These are phyloP conservation scores for Grigorovia transvaalensis DNA, from an alignment of 805 yeast genomes.

Conservation along the genomic window DNA sequence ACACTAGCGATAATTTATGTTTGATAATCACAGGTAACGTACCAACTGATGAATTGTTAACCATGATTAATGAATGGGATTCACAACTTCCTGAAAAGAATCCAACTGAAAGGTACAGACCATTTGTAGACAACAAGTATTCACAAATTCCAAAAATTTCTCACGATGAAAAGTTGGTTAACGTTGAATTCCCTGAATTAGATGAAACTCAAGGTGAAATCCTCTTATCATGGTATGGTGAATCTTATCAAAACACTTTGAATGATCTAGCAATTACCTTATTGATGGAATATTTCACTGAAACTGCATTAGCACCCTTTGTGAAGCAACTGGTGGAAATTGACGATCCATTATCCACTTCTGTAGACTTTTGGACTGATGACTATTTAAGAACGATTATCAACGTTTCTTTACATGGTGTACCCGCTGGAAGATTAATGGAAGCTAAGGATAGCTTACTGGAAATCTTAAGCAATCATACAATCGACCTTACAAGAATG, in stretches of 20 bases:
- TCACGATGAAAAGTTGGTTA: slow-evolving; percentile 35
- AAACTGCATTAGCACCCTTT: slow-evolving; percentile 66
- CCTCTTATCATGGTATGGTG: slow-evolving; percentile 73
- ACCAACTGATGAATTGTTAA: slow-evolving; percentile 61
- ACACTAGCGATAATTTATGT: slow-evolving; percentile 77
- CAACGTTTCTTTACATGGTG: slow-evolving; percentile 50
- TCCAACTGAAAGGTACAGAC: slow-evolving; percentile 37
- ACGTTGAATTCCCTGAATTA: slow-evolving; percentile 74
- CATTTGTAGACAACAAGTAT: slow-evolving; percentile 58
- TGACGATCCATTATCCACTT: slow-evolving; percentile 71
- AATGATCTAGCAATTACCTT: slow-evolving; percentile 61
- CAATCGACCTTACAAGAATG: slow-evolving; percentile 56
- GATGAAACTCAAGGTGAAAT: slow-evolving; percentile 80
- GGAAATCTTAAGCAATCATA: slow-evolving; percentile 43
- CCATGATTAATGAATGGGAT: slow-evolving; percentile 54
- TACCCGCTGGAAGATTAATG: slow-evolving; percentile 55
- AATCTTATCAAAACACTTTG: slow-evolving; percentile 41
- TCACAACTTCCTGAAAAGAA: slow-evolving; percentile 35
- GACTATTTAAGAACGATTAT: slow-evolving; percentile 58
- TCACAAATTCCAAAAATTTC: slow-evolving; percentile 38
- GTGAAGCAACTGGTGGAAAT: slow-evolving; percentile 66
- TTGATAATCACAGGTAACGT: slow-evolving; percentile 78
- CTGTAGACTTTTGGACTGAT: slow-evolving; percentile 59
- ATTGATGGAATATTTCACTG: slow-evolving; percentile 63
- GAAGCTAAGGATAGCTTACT: slow-evolving; percentile 45